These are phyloP conservation scores for Silene latifolia DNA, from an alignment of 148 eudicot genomes.

Conservation along the genomic window DNA sequence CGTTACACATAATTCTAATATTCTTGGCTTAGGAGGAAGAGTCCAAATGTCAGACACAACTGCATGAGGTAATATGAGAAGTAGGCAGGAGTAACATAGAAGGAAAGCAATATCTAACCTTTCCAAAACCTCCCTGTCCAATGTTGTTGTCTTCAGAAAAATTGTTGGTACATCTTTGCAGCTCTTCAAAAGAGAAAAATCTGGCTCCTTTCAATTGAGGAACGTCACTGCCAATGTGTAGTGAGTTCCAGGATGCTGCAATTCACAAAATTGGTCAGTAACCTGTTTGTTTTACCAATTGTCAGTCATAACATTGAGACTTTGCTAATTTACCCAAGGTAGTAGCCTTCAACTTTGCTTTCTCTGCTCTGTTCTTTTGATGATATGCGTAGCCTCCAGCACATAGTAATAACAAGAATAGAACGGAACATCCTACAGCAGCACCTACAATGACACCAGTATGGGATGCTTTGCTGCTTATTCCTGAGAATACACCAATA, in stretches of 20 bases:
- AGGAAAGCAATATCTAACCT: too few species aligned
- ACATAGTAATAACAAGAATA: slow-evolving; percentile 38
- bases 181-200: slow-evolving; percentile 67
- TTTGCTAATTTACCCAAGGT: slow-evolving; percentile 43
- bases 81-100: too few species aligned
- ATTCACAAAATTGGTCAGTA: slow-evolving; percentile 5
- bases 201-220: slow-evolving; percentile 80
- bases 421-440: slow-evolving; percentile 38
- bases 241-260: slow-evolving; percentile 77
- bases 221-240: slow-evolving; percentile 45
- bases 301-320: neutral
- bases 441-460: slow-evolving; percentile 34
- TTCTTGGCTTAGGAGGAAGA: too few species aligned
- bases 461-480: slow-evolving; percentile 10
- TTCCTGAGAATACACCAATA: slow-evolving; percentile 19
- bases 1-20: too few species aligned
- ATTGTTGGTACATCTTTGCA: slow-evolving; percentile 56
- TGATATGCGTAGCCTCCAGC: slow-evolving; percentile 51
- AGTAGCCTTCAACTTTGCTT: slow-evolving; percentile 42
- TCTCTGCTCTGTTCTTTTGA: slow-evolving; percentile 55
- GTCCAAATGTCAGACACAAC: neutral
- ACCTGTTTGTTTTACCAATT: neutral
- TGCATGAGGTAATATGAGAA: neutral
- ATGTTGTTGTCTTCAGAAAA: slow-evolving; percentile 57
- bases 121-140: slow-evolving; percentile 86